Evolutionary conservation across 306 rosid genomes (phyloP).

Genomic region (Quercus suber): DNA sequence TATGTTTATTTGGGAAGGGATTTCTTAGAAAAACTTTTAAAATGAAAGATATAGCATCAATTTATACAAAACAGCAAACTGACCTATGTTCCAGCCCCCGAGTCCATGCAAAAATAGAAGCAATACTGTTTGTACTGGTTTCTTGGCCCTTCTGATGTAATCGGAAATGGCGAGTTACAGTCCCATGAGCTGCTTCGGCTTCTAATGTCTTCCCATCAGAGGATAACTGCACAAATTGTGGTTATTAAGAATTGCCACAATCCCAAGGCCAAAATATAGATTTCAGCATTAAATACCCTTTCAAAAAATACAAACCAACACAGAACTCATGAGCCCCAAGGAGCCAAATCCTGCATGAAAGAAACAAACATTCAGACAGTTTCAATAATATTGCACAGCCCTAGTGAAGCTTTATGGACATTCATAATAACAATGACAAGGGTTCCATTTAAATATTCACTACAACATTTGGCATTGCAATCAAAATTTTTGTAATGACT

Average conservation of each 20-base stretch:
- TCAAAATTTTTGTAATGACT: background rate
- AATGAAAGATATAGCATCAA: background rate
- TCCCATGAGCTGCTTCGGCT: conserved; percentile 99
- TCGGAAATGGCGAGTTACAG: conserved; percentile 93
- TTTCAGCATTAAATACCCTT: background rate
- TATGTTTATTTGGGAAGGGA: background rate
- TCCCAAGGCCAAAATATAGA: conserved; percentile 11
- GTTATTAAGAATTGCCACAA: conserved; percentile 5
- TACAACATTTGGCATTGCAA: background rate
- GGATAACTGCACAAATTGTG: conserved; percentile 62
- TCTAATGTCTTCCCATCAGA: conserved; percentile 96
- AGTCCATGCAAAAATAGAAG: conserved; percentile 98
- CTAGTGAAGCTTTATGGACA: background rate
- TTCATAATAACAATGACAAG: background rate
- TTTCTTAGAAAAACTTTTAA: background rate
- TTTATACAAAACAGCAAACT: conserved; percentile 18
- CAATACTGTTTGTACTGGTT: conserved; percentile 98
- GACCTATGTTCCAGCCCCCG: conserved; percentile 95
- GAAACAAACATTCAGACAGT: conserved; percentile 24
- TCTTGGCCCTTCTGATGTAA: conserved; percentile 90
- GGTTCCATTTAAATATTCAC: background rate
- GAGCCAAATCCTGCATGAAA: conserved; percentile 85
- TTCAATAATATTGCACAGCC: conserved; percentile 7
- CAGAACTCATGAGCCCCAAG: conserved; percentile 95
- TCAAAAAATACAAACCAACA: conserved; percentile 55